Evolutionary conservation across 2,329 filamentous ascomycete genomes (phyloP).

Genomic region (Colletotrichum endophyticum): DNA sequence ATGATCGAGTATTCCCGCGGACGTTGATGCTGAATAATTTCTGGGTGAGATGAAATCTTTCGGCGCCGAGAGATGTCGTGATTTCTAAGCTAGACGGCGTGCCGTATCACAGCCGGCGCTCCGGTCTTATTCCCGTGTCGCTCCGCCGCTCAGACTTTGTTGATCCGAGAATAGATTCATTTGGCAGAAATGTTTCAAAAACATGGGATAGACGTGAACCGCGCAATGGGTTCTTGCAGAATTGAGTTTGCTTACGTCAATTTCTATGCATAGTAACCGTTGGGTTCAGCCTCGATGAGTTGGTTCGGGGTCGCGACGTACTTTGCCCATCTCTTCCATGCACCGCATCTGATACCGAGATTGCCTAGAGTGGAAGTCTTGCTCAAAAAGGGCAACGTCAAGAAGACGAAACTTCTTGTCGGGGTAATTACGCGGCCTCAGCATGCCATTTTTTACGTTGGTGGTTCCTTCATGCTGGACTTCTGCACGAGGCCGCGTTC

Average conservation of each 20-base stretch:
- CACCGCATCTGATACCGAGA: neutral
- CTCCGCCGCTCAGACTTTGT: neutral
- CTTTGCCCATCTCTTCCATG: neutral
- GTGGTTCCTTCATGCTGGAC: neutral
- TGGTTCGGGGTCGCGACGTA: neutral
- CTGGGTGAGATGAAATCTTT: neutral
- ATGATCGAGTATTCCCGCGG: neutral
- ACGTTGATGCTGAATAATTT: neutral
- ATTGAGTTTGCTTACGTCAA: neutral
- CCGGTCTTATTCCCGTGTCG: neutral
- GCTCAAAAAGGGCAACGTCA: neutral
- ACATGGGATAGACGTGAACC: neutral
- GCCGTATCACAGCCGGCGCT: neutral
- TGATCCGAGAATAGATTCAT: neutral
- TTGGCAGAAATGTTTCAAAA: neutral
- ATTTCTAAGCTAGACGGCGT: conserved; percentile 12
- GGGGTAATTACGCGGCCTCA: neutral
- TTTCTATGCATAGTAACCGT: neutral
- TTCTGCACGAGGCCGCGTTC: neutral
- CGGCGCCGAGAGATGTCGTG: conserved; percentile 5
- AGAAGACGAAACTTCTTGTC: neutral
- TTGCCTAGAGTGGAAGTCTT: neutral
- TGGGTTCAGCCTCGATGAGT: neutral
- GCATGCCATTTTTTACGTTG: neutral
- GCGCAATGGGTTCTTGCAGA: neutral